Base-by-base conservation (phyloP, 1,284 basidiomycete genomes). In the Ganoderma leucocontextum region DNA sequence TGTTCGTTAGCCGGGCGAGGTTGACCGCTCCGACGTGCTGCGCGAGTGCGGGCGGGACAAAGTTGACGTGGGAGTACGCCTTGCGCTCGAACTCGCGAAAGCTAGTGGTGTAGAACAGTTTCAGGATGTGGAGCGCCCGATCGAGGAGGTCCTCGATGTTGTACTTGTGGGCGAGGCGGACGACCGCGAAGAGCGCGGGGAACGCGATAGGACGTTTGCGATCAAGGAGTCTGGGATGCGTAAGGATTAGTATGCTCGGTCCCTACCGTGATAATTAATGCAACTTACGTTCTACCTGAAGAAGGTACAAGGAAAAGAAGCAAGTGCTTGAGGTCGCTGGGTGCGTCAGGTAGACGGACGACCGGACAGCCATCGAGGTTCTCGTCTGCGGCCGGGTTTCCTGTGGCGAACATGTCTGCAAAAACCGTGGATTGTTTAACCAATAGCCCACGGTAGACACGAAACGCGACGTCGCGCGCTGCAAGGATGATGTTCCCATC, bases 401-500 rank as follows among this genome's bases (percentile, higher is more conserved):
- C 59, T 0, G 64, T 29, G 15, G 53, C 60, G 44, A 72, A 64
- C 61, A 72, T 62, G 39, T 69, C 70, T 1, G 60, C n/a, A 33
- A 72, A 72, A 0, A 72, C 64, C 4, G 64, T 44, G 1, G 68
- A 72, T 17, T 65, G 58, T 7, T 52, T 42, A 2, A 19, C 35
- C 2, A 63, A 59, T 9, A 74, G 88, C 0, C 91, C 89, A 1
- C 85, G 84, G 74, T 93, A 91, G 2, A 93, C 87, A 69, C 89
- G 91, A 82, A 93, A 93, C 0, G 84, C 86, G 10, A 83, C 82
- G 9, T 79, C 77, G 0, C 83, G 84, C 1, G 87, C 82, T 53
- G 90, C 76, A 65, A 93, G 83, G 60, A 92, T 80, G 47, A 91
- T 80, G 74, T 91, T 93, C 4, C 91, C 91, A 72, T 93, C 91